A percentile compares a stretch with the other conserved stretches of the same genome.
Evolutionary conservation across 2,329 filamentous ascomycete species (phyloP).

Genomic region (Stachybotrys chlorohalonatus): DNA sequence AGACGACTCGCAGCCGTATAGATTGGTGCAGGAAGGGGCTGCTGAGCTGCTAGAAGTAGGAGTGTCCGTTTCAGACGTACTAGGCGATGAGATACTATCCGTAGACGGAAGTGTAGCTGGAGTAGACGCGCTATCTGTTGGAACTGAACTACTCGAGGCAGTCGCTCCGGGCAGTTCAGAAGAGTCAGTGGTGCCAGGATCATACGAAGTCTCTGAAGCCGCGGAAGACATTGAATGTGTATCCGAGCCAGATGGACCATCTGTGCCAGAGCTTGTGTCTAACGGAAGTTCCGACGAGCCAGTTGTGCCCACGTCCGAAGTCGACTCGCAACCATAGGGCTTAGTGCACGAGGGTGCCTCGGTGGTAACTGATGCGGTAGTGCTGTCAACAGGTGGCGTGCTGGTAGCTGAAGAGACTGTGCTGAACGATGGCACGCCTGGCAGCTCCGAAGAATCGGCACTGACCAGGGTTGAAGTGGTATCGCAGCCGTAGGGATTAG

Average conservation of each 20-base stretch:
- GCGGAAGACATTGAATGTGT: too few relatives aligned
- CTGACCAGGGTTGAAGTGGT: not conserved
- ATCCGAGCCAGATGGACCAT: too few relatives aligned
- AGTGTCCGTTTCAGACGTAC: not conserved
- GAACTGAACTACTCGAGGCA: too few relatives aligned
- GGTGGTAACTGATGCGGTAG: not conserved
- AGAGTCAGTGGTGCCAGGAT: too few relatives aligned
- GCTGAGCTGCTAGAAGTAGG: not conserved
- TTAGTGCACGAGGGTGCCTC: not conserved
- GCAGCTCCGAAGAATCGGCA: not conserved
- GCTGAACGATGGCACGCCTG: not conserved
- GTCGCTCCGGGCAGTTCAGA: too few relatives aligned
- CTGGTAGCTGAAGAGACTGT: not conserved
- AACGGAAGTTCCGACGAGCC: not conserved
- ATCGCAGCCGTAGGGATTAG: constrained; percentile 4
- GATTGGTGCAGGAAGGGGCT: not conserved
- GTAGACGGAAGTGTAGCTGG: not conserved
- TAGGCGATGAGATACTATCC: not conserved
- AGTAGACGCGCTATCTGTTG: not conserved
- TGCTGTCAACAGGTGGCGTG: not conserved
- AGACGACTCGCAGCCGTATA: not conserved
- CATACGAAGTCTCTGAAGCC: too few relatives aligned
- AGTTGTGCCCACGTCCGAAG: not conserved
- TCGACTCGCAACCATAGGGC: not conserved
- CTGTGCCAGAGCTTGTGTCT: too few relatives aligned